phyloP scores from a whole-genome alignment of 2,329 filamentous ascomycete species.

The Tolypocladium cylindrosporum region DNA sequence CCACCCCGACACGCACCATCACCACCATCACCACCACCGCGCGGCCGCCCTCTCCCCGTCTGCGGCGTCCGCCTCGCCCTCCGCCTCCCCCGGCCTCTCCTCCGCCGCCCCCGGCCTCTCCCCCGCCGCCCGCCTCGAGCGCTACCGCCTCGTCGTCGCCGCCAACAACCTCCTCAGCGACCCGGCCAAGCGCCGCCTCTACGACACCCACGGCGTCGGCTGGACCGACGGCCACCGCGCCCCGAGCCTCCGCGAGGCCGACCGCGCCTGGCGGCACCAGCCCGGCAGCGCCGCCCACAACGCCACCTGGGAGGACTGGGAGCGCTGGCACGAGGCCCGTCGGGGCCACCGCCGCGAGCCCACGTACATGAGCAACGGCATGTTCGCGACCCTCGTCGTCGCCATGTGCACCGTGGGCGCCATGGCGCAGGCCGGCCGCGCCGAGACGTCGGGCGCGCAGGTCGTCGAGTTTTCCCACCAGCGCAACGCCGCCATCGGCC shows the following conservation, averaged over 20 bases:
- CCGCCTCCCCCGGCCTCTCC: conserved; percentile 1
- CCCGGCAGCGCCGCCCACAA: conserved; percentile 50
- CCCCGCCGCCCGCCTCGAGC: conserved; percentile 61
- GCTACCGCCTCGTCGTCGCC: conserved; percentile 79
- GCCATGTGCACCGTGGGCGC: conserved; percentile 59
- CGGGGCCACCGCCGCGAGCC: conserved; percentile 36
- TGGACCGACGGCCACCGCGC: conserved; percentile 54
- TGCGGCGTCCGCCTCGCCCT: not conserved
- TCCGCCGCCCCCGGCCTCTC: conserved; percentile 21
- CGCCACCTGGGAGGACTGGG: conserved; percentile 98
- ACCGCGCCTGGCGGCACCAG: conserved; percentile 38
- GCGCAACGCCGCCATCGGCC: conserved; percentile 55
- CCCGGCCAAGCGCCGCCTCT: conserved; percentile 65
- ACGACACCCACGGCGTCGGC: conserved; percentile 72
- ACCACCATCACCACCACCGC: not conserved
- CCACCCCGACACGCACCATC: conserved; percentile 64
- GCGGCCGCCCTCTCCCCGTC: not conserved
- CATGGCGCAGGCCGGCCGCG: conserved; percentile 61
- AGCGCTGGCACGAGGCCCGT: conserved; percentile 58
- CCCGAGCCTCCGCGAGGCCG: conserved; percentile 35
- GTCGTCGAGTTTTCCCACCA: conserved; percentile 58
- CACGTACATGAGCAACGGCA: conserved; percentile 65
- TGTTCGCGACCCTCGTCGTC: conserved; percentile 63
- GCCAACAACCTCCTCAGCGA: conserved; percentile 85
- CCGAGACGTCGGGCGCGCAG: conserved; percentile 49